Evolutionary conservation across 352 stramenopile species (phyloP).

Genomic region (Peronosclerospora sorghi): DNA sequence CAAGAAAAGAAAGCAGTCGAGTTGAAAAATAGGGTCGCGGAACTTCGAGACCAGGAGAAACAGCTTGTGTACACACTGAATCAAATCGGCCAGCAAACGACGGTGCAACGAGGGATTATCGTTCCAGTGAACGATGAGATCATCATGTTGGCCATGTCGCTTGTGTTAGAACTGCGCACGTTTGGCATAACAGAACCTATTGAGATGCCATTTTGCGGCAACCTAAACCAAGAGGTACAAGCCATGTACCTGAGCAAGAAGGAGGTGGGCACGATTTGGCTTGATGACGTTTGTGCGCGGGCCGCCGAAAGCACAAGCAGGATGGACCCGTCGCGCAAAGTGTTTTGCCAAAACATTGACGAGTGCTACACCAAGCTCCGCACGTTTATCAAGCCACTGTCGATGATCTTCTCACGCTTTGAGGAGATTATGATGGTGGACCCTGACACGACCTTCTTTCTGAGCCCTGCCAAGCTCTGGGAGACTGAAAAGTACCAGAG

Average conservation of each 20-base stretch:
- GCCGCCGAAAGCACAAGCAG: conserved; percentile 10
- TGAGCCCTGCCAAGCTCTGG: conserved; percentile 32
- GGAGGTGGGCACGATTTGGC: conserved; percentile 16
- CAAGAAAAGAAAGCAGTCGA: conserved; percentile 3
- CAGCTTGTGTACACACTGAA: conserved; percentile 22
- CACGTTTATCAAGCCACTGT: conserved; percentile 40
- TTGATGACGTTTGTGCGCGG: conserved; percentile 18
- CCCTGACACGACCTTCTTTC: conserved; percentile 40
- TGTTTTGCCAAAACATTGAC: conserved; percentile 34
- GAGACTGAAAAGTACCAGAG: conserved; percentile 28
- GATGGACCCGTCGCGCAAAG: conserved; percentile 12
- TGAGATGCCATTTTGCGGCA: conserved; percentile 42
- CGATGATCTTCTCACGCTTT: conserved; percentile 40
- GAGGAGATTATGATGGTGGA: conserved; percentile 55
- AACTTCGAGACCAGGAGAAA: conserved; percentile 8
- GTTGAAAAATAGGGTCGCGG: not conserved
- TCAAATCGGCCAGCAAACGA: conserved; percentile 11
- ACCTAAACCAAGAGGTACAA: conserved; percentile 24
- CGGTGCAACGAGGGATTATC: conserved; percentile 23
- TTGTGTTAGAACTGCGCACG: conserved; percentile 33
- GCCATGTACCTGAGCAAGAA: conserved; percentile 21
- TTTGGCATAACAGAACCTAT: conserved; percentile 31
- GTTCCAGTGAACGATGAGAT: conserved; percentile 39
- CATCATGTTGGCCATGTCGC: conserved; percentile 29
- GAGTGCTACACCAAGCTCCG: conserved; percentile 33